Evolutionary conservation across 805 yeast species (phyloP).

Genomic region (Wickerhamomyces ciferrii): DNA sequence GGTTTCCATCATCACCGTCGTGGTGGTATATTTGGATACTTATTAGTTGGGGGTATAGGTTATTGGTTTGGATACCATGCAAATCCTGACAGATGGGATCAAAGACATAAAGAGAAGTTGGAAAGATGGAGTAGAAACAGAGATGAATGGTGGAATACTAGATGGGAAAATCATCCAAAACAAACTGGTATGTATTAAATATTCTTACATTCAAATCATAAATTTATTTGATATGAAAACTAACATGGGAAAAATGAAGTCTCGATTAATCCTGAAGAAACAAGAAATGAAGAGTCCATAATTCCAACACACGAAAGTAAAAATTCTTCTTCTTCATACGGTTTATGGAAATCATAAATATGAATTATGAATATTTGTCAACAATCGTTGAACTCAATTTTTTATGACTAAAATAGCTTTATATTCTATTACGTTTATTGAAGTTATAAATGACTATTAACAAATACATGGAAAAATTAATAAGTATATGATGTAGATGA

Average conservation of each 20-base stretch:
- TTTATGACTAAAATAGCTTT: too few relatives aligned
- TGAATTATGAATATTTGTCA: too few relatives aligned
- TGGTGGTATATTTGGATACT: background rate
- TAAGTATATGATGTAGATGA: too few relatives aligned
- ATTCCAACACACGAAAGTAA: background rate
- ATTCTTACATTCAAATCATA: too few relatives aligned
- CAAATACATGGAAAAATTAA: too few relatives aligned
- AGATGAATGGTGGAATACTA: background rate
- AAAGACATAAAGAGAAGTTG: background rate
- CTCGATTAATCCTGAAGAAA: too few relatives aligned
- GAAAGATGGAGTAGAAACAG: background rate
- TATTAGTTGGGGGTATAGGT: background rate
- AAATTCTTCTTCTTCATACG: background rate
- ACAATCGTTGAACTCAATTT: too few relatives aligned
- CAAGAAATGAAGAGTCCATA: background rate
- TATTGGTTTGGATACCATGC: background rate
- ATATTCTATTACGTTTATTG: too few relatives aligned
- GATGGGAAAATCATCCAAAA: background rate
- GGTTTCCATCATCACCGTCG: background rate
- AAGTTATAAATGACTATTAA: too few relatives aligned
- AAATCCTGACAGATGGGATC: background rate
- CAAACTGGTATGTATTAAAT: background rate
- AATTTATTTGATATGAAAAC: too few relatives aligned
- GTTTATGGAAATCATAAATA: background rate
- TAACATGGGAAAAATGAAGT: too few relatives aligned